Evolutionary conservation across 208 protist genomes (phyloP).

Genomic region (Leishmania lainsoni): DNA sequence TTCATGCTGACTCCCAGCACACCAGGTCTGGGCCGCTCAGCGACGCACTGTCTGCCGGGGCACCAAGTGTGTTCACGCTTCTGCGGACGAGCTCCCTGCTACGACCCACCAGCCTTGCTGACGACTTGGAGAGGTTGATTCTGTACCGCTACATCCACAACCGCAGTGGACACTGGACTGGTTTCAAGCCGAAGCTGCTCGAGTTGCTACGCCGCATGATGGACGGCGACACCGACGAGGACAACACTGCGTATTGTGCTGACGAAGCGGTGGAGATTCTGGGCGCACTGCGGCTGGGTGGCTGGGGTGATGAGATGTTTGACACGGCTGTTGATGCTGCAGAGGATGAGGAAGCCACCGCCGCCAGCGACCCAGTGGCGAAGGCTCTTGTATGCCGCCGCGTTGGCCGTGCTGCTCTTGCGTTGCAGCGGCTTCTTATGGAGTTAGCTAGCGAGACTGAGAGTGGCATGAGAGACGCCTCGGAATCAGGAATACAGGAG

Average conservation of each 20-base stretch:
- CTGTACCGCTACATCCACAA: slow-evolving; percentile 85
- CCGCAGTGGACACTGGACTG: slow-evolving; percentile 74
- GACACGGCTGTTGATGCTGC: too few relatives aligned
- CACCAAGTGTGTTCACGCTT: slow-evolving; percentile 88
- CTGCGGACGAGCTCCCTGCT: slow-evolving; percentile 69
- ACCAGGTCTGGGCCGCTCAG: slow-evolving; percentile 50
- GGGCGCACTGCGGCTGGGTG: slow-evolving; percentile 14
- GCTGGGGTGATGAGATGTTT: background rate
- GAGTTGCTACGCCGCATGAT: slow-evolving; percentile 39
- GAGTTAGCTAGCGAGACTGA: background rate
- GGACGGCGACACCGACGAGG: slow-evolving; percentile 2
- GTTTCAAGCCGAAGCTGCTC: slow-evolving; percentile 46
- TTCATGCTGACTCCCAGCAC: slow-evolving; percentile 65
- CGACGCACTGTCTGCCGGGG: slow-evolving; percentile 73
- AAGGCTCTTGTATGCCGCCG: slow-evolving; percentile 42
- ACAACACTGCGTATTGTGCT: background rate
- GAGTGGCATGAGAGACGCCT: background rate
- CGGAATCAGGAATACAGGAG: background rate
- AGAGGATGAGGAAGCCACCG: background rate
- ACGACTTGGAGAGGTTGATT: slow-evolving; percentile 42
- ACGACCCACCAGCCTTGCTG: background rate
- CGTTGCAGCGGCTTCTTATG: slow-evolving; percentile 29
- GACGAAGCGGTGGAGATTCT: slow-evolving; percentile 7
- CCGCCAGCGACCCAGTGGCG: slow-evolving; percentile 16
- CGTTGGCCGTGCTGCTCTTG: slow-evolving; percentile 52